phyloP scores from a whole-genome alignment of 2,329 filamentous ascomycete genomes.

The Aulographum hederae region DNA sequence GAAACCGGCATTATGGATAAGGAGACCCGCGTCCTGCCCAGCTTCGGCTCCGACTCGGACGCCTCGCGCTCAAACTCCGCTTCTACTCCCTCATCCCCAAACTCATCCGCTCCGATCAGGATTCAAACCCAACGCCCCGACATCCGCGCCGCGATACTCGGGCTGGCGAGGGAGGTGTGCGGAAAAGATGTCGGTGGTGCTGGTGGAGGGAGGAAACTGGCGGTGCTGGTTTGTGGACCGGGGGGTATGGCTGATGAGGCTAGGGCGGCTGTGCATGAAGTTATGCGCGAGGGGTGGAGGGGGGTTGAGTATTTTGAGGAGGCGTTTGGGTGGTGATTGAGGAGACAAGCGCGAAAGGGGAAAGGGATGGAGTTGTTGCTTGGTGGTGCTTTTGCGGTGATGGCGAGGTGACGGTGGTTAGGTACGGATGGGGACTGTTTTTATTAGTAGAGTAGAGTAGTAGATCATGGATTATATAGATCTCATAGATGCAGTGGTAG shows the following conservation, averaged over 20 bases:
- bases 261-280: conserved; percentile 19
- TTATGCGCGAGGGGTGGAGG: conserved; percentile 14
- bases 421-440: too few relatives aligned
- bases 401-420: too few relatives aligned
- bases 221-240: conserved; percentile 27
- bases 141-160: conserved; percentile 15
- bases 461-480: too few relatives aligned
- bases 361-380: too few relatives aligned
- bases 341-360: neutral
- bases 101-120: conserved; percentile 1
- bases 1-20: too few relatives aligned
- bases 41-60: too few relatives aligned
- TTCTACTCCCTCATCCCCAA: too few relatives aligned
- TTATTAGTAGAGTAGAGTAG: too few relatives aligned
- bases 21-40: too few relatives aligned
- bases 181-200: conserved; percentile 12
- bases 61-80: too few relatives aligned
- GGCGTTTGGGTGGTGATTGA: conserved; percentile 23
- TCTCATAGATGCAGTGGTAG: too few relatives aligned
- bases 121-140: conserved; percentile 20
- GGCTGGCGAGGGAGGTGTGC: conserved; percentile 15
- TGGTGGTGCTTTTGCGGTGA: too few relatives aligned
- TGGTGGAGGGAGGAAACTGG: conserved; percentile 11
- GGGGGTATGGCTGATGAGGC: conserved; percentile 26
- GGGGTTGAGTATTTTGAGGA: conserved; percentile 28